Evolutionary conservation across 768 basidiomycete species (phyloP).

Genomic region (Pisolithus microcarpus): DNA sequence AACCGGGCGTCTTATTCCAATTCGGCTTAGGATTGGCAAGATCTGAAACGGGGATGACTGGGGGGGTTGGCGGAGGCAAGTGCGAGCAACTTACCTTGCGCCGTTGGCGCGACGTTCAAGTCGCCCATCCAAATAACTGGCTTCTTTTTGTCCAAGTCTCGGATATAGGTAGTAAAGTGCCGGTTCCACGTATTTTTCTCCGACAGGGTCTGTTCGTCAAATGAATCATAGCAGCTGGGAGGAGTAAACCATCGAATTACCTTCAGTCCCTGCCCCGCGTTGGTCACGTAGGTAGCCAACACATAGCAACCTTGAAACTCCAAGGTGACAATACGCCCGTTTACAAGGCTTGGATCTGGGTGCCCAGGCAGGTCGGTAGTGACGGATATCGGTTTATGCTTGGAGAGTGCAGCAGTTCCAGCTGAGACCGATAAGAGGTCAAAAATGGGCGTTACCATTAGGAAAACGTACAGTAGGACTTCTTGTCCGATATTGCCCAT

Average conservation of each 20-base stretch:
- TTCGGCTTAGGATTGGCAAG: conserved; percentile 62
- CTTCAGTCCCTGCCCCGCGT: conserved; percentile 74
- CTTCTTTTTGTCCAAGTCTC: conserved; percentile 66
- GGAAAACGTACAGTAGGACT: conserved; percentile 58
- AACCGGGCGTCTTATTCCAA: conserved; percentile 86
- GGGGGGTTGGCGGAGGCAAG: neutral
- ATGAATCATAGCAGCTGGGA: neutral
- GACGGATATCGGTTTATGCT: conserved; percentile 61
- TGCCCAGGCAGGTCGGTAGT: conserved; percentile 67
- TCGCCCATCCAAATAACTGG: conserved; percentile 88
- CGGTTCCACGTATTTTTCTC: conserved; percentile 73
- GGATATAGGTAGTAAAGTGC: conserved; percentile 70
- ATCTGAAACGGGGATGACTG: conserved; percentile 35
- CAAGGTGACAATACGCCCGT: conserved; percentile 76
- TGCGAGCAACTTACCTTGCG: conserved; percentile 39
- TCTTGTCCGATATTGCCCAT: conserved; percentile 74
- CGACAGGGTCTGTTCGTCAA: conserved; percentile 51
- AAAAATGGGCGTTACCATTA: neutral
- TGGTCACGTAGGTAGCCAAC: conserved; percentile 77
- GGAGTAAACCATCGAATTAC: conserved; percentile 26
- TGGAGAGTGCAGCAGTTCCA: conserved; percentile 77
- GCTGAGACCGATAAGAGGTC: conserved; percentile 34
- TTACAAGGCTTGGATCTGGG: conserved; percentile 53
- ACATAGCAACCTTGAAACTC: conserved; percentile 68
- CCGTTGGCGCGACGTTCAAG: conserved; percentile 80